These are phyloP conservation scores for Calocybe gambosa DNA, from an alignment of 1,284 basidiomycete genomes.

Conservation along the genomic window DNA sequence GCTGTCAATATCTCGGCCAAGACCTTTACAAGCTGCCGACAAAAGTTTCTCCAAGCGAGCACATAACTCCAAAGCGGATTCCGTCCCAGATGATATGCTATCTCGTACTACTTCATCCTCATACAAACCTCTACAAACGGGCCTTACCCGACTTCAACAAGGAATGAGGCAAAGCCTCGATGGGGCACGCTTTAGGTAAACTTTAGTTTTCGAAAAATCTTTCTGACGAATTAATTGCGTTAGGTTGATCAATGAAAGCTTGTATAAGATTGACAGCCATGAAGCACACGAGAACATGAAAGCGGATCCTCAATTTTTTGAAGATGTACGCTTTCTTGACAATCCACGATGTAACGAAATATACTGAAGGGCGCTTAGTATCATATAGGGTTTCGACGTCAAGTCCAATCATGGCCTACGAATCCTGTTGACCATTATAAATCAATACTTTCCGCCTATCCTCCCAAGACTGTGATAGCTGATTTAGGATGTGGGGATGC, in stretches of 20 bases:
- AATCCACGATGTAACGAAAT: neutral
- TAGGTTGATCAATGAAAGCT: slow-evolving; percentile 82
- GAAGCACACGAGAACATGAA: slow-evolving; percentile 78
- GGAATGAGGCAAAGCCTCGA: slow-evolving; percentile 73
- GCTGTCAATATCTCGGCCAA: slow-evolving; percentile 26
- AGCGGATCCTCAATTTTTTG: slow-evolving; percentile 68
- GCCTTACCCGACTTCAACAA: slow-evolving; percentile 69
- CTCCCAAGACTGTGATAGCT: slow-evolving; percentile 70
- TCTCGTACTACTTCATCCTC: neutral
- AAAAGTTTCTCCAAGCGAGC: slow-evolving; percentile 20
- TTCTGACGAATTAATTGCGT: slow-evolving; percentile 1
- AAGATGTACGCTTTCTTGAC: slow-evolving; percentile 52
- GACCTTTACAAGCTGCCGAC: slow-evolving; percentile 23
- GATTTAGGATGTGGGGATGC: slow-evolving; percentile 98
- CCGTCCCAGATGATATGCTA: slow-evolving; percentile 16
- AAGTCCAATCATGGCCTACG: slow-evolving; percentile 86
- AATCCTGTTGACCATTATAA: slow-evolving; percentile 85
- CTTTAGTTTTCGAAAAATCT: neutral
- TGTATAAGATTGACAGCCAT: slow-evolving; percentile 78
- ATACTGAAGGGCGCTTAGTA: slow-evolving; percentile 52
- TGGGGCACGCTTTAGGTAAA: slow-evolving; percentile 80
- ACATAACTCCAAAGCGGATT: slow-evolving; percentile 32
- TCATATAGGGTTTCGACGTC: slow-evolving; percentile 83
- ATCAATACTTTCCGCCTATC: slow-evolving; percentile 49
- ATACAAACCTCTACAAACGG: slow-evolving; percentile 11